A percentile compares a stretch with the other conserved stretches of the same genome.
Evolutionary conservation across 345 rosid genomes (phyloP).

Genomic region (Aquilaria malaccensis): DNA sequence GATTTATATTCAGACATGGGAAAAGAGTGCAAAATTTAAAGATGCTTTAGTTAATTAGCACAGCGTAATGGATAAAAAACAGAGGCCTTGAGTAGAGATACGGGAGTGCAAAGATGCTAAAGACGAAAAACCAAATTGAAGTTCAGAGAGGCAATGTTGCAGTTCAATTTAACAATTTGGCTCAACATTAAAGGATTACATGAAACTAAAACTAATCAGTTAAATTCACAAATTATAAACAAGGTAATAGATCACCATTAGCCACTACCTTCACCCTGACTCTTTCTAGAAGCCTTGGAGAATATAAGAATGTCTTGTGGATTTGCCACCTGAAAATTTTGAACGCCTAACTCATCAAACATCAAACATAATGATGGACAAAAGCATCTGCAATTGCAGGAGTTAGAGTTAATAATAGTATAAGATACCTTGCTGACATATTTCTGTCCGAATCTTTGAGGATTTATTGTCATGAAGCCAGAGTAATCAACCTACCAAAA

Average conservation of each 20-base stretch:
- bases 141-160: no score
- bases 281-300: slow-evolving; percentile 75
- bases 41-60: neutral
- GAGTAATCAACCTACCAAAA: slow-evolving; percentile 87
- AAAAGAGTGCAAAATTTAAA: neutral
- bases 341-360: neutral
- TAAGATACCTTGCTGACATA: slow-evolving; percentile 89
- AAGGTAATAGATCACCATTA: slow-evolving; percentile 3
- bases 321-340: slow-evolving; percentile 73
- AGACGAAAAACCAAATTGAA: neutral
- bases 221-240: neutral
- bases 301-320: slow-evolving; percentile 98
- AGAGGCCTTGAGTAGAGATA: neutral
- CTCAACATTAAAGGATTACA: neutral
- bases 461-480: slow-evolving; percentile 98
- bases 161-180: no score
- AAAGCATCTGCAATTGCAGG: no score
- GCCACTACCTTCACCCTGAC: slow-evolving; percentile 43
- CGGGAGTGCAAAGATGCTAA: neutral
- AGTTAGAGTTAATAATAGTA: slow-evolving; percentile 7
- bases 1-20: neutral
- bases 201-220: neutral
- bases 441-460: slow-evolving; percentile 98
- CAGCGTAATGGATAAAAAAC: neutral
- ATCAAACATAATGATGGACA: no score